phyloP scores from a whole-genome alignment of 495 filamentous ascomycete species.

The Penicillium paxilli region DNA sequence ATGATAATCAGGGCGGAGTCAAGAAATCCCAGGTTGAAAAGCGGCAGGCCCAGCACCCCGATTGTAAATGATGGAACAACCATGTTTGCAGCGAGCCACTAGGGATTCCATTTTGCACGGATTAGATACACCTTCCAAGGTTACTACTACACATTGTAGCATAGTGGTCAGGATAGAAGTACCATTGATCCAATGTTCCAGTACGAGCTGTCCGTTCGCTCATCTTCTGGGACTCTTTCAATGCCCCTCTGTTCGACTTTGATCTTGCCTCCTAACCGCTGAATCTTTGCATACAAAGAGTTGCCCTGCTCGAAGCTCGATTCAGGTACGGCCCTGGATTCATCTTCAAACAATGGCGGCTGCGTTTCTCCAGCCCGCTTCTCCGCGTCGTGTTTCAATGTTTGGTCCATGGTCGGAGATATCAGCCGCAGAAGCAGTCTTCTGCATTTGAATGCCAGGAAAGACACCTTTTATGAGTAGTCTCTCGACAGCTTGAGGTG shows the following conservation, averaged over 20 bases:
- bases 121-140: constrained; percentile 12
- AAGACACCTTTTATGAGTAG: constrained; percentile 1
- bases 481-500: background rate
- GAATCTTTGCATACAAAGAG: constrained; percentile 57
- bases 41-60: constrained; percentile 52
- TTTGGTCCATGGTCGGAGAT: background rate
- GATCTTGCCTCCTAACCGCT: constrained; percentile 36
- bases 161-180: constrained; percentile 19
- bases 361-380: constrained; percentile 9
- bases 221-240: constrained; percentile 42
- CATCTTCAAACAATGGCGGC: constrained; percentile 26
- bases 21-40: constrained; percentile 47
- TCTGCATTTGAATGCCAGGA: background rate
- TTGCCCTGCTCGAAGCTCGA: constrained; percentile 57
- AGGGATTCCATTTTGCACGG: background rate
- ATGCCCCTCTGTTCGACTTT: constrained; percentile 35
- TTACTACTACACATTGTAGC: no score
- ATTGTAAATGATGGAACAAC: constrained; percentile 48
- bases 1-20: constrained; percentile 52
- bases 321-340: constrained; percentile 53
- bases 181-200: constrained; percentile 37
- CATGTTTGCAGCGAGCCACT: constrained; percentile 21
- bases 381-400: constrained; percentile 10
- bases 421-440: background rate
- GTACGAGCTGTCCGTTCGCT: constrained; percentile 47